These are phyloP conservation scores for Chlorella sp. DNA, from an alignment of 139 green algal genomes.

Conservation along the genomic window DNA sequence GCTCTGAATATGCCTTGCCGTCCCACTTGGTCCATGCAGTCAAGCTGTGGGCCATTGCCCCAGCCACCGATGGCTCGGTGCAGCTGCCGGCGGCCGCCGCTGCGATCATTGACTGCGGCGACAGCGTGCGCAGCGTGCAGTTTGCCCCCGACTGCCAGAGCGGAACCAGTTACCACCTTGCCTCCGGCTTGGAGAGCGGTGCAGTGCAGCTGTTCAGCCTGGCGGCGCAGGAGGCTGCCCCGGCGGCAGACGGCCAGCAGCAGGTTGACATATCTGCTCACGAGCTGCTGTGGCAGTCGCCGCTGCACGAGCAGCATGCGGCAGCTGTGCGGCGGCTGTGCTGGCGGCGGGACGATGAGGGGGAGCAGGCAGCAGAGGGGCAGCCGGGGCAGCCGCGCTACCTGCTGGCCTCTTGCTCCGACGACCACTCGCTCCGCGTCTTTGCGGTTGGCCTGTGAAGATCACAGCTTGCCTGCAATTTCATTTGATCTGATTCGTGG, in stretches of 20 bases:
- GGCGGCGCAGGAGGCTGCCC: neutral
- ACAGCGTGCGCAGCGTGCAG: constrained; percentile 66
- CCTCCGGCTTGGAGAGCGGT: constrained; percentile 77
- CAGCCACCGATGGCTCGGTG: neutral
- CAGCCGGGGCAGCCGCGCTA: neutral
- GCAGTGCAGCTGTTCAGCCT: constrained; percentile 62
- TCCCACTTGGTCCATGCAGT: neutral
- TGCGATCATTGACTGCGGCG: constrained; percentile 50
- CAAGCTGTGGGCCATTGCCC: constrained; percentile 2
- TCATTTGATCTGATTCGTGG: too few species aligned
- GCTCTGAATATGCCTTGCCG: neutral
- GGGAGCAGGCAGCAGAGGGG: neutral
- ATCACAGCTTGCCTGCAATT: neutral
- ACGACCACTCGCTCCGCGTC: constrained; percentile 74
- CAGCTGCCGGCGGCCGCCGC: neutral
- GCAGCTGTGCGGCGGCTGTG: constrained; percentile 65
- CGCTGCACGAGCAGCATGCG: constrained; percentile 50
- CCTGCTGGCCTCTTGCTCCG: constrained; percentile 69
- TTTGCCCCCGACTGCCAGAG: constrained; percentile 50
- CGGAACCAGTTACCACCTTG: constrained; percentile 53
- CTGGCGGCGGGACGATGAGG: constrained; percentile 52
- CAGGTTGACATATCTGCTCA: neutral
- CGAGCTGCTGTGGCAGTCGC: constrained; percentile 52
- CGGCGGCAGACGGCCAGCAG: too few species aligned
- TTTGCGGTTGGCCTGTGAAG: constrained; percentile 46